Percentiles rank a stretch among this genome's conserved stretches.
phyloP scores from a whole-genome alignment of 306 rosid species.

The Fragaria iinumae region DNA sequence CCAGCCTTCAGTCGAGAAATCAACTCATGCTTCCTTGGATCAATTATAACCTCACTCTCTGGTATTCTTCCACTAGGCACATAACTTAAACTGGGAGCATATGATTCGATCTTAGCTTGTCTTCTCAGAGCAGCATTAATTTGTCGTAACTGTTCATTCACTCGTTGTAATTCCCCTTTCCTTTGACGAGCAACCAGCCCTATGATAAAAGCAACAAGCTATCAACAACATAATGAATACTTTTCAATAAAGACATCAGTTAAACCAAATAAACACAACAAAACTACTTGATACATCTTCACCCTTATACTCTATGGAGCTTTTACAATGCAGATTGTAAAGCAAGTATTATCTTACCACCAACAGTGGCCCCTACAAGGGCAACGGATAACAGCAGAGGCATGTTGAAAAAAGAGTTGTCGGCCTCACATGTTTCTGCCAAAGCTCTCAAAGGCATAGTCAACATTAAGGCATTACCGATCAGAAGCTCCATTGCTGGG shows the following conservation, averaged over 20 bases:
- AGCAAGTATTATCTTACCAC: slow-evolving; percentile 61
- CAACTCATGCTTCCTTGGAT: slow-evolving; percentile 78
- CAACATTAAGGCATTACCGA: slow-evolving; percentile 57
- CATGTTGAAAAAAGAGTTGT: slow-evolving; percentile 65
- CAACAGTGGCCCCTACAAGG: slow-evolving; percentile 93
- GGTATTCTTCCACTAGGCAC: slow-evolving; percentile 74
- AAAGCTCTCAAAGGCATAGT: slow-evolving; percentile 64
- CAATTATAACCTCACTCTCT: slow-evolving; percentile 70
- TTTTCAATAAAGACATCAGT: background rate
- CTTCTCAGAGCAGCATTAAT: slow-evolving; percentile 81
- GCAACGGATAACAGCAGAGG: slow-evolving; percentile 83
- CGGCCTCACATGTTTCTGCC: slow-evolving; percentile 90
- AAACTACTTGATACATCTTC: background rate
- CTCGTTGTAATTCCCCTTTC: slow-evolving; percentile 64
- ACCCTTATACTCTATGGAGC: background rate
- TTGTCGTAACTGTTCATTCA: slow-evolving; percentile 91
- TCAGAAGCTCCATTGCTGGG: slow-evolving; percentile 49
- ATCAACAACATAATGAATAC: slow-evolving; percentile 7
- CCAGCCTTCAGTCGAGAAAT: slow-evolving; percentile 80
- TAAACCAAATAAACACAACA: background rate
- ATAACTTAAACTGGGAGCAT: slow-evolving; percentile 90
- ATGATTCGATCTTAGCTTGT: slow-evolving; percentile 96
- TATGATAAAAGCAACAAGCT: slow-evolving; percentile 24
- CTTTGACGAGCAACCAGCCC: slow-evolving; percentile 97
- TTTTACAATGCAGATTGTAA: slow-evolving; percentile 14